Percentiles rank a stretch among this genome's conserved stretches.
phyloP scores from a whole-genome alignment of 2,329 filamentous ascomycete genomes.

The Cladobotryum mycophilum region DNA sequence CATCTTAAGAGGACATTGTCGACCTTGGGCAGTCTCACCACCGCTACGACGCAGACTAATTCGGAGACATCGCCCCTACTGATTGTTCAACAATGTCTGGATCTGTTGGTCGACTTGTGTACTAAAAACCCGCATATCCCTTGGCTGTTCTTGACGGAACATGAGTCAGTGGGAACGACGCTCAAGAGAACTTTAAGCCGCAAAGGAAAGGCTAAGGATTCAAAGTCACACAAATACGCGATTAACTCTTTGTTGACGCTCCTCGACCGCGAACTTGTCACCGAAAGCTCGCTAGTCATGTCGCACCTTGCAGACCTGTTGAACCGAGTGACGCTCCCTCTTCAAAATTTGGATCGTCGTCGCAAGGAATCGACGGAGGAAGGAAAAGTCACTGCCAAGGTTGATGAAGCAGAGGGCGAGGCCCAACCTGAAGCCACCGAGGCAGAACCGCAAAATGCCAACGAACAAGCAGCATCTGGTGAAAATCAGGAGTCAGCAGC shows the following conservation, averaged over 20 bases:
- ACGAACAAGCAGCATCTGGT: conserved; percentile 12
- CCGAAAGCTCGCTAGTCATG: conserved; percentile 97
- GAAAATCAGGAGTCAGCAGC: conserved; percentile 14
- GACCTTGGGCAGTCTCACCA: conserved; percentile 40
- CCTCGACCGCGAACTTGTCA: conserved; percentile 88
- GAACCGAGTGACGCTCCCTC: conserved; percentile 79
- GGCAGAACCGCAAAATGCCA: conserved; percentile 27
- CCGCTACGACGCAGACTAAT: conserved; percentile 47
- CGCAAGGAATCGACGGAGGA: conserved; percentile 65
- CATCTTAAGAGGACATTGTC: conserved; percentile 69
- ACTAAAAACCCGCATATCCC: conserved; percentile 81
- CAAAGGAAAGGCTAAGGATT: conserved; percentile 85
- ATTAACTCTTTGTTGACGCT: conserved; percentile 85
- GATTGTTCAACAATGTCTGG: conserved; percentile 92
- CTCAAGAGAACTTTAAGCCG: conserved; percentile 70
- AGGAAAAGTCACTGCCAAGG: conserved; percentile 30
- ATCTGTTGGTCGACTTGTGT: conserved; percentile 76
- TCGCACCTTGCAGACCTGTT: conserved; percentile 82
- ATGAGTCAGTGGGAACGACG: conserved; percentile 67
- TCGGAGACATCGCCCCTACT: conserved; percentile 89
- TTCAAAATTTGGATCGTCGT: conserved; percentile 75
- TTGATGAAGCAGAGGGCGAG: conserved; percentile 31
- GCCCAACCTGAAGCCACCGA: conserved; percentile 18
- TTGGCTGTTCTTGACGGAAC: conserved; percentile 89
- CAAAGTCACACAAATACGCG: conserved; percentile 77